Evolutionary conservation across 805 yeast genomes (phyloP).

Genomic region (Hanseniaspora lindneri): DNA sequence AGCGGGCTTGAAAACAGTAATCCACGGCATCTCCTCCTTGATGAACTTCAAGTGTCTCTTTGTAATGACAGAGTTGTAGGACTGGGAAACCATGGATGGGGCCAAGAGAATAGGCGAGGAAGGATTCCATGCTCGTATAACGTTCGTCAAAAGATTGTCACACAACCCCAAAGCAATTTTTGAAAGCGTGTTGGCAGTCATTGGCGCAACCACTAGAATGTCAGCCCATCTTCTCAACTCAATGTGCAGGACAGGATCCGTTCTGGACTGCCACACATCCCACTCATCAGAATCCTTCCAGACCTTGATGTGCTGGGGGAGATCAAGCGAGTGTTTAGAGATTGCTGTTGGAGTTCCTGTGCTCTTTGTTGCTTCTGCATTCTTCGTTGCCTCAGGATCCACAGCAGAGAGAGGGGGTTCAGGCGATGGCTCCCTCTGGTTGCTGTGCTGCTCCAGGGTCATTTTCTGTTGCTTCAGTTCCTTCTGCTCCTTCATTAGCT

Average conservation of each 20-base stretch:
- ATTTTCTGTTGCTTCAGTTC: slow-evolving; percentile 10
- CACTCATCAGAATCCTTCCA: slow-evolving; percentile 96
- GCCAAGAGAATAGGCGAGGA: slow-evolving; percentile 79
- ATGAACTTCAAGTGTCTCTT: slow-evolving; percentile 67
- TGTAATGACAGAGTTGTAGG: slow-evolving; percentile 81
- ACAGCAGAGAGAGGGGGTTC: background rate
- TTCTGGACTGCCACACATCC: slow-evolving; percentile 68
- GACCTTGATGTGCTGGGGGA: slow-evolving; percentile 58
- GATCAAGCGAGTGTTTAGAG: slow-evolving; percentile 29
- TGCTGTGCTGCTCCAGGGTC: background rate
- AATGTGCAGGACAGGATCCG: slow-evolving; percentile 89
- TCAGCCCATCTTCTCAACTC: slow-evolving; percentile 97
- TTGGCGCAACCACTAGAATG: slow-evolving; percentile 81
- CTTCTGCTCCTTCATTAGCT: slow-evolving; percentile 18
- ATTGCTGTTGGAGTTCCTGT: slow-evolving; percentile 24
- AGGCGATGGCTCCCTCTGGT: background rate
- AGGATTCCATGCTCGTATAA: slow-evolving; percentile 91
- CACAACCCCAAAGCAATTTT: slow-evolving; percentile 85
- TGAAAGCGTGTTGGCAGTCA: slow-evolving; percentile 83
- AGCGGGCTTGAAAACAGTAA: slow-evolving; percentile 83
- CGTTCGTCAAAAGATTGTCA: slow-evolving; percentile 81
- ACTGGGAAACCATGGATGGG: slow-evolving; percentile 90
- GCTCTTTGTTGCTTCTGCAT: slow-evolving; percentile 22
- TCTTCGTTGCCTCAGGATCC: slow-evolving; percentile 21
- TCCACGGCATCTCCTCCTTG: slow-evolving; percentile 88